Evolutionary conservation across 495 filamentous ascomycete species (phyloP), one percentile per base, ranked within the genome.

Genomic region (Sporormia fimetaria): DNA sequence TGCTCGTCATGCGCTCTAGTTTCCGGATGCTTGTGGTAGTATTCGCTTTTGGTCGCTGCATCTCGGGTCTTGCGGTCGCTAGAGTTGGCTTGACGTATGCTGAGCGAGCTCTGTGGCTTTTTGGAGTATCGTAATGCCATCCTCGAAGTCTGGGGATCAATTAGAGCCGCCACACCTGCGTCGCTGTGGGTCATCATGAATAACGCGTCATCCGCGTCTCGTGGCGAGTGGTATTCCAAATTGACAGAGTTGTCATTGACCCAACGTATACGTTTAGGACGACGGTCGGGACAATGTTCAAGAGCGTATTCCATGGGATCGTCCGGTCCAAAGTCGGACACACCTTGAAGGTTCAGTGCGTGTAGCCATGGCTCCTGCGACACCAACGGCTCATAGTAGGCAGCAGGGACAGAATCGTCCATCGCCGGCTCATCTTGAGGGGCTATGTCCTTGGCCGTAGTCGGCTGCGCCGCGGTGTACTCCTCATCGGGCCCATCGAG

Each of bases 211-310:
- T 69, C 51, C 0, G 87, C 88, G n/a, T 69, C 55, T n/a, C 78
- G 74, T 14, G 80, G 61, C 17, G 68, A 71, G 20, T 69, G 66
- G 66, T 86, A 98, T 29, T 88, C 56, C 22, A 94, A 58, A 50
- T 94, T 95, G 44, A 85, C 84, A 0, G 87, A 90, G 12, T 74
- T 80, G 57, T 98, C 90, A 52, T 98, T 81, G 46, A 98, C 87
- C 90, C 90, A 98, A 61, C 95, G 84, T 49, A 95, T 64, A 14
- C 73, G 71, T 16, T 65, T 56, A 21, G 80, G 70, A 4, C 56
- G 49, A 10, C 71, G 63, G 3, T 59, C 48, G 10, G 68, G 53
- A 53, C 75, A 83, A 57, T 87, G 73, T 37, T 82, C 72, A 3
- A 57, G 37, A 2, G 80, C 70, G 50, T 81, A 96, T 45, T 66